A percentile compares a stretch with the other conserved stretches of the same genome.
phyloP scores from a whole-genome alignment of 305 asterid species.

The Fraxinus greggii region DNA sequence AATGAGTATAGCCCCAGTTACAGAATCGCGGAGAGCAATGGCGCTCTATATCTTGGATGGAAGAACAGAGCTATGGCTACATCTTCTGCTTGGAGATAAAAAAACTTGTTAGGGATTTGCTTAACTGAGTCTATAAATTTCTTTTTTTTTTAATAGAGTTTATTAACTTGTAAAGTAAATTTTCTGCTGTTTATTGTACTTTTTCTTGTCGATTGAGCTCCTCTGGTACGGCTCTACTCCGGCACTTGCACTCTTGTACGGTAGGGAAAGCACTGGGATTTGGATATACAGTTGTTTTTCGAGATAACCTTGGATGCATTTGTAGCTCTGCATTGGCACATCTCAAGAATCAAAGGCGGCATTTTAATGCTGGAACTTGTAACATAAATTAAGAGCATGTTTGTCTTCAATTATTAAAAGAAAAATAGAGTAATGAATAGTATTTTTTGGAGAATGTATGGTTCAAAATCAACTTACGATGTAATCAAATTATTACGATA shows the following conservation, averaged over 20 bases:
- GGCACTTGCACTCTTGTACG: conserved; percentile 16
- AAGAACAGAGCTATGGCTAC: conserved; percentile 66
- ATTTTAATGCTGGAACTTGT: background rate
- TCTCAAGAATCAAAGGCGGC: background rate
- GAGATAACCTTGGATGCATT: background rate
- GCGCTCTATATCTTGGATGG: conserved; percentile 80
- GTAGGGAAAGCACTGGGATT: background rate
- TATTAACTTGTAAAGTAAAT: conserved; percentile 24
- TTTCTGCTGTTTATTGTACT: conserved; percentile 5
- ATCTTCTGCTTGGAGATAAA: conserved; percentile 75
- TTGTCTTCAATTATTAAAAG: no score
- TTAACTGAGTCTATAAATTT: background rate
- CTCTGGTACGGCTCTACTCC: conserved; percentile 2
- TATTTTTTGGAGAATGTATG: no score
- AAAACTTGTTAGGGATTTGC: background rate
- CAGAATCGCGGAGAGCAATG: conserved; percentile 45
- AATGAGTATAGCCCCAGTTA: conserved; percentile 60
- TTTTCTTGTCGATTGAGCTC: background rate
- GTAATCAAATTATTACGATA: background rate
- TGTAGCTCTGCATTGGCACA: background rate
- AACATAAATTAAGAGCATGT: background rate
- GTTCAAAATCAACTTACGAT: no score
- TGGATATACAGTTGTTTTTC: background rate
- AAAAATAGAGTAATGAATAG: no score
- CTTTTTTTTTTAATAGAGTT: background rate